A percentile compares a stretch with the other conserved stretches of the same genome.
These are phyloP conservation scores for Prunus mongolica DNA, from an alignment of 306 rosid species.

Conservation along the genomic window DNA sequence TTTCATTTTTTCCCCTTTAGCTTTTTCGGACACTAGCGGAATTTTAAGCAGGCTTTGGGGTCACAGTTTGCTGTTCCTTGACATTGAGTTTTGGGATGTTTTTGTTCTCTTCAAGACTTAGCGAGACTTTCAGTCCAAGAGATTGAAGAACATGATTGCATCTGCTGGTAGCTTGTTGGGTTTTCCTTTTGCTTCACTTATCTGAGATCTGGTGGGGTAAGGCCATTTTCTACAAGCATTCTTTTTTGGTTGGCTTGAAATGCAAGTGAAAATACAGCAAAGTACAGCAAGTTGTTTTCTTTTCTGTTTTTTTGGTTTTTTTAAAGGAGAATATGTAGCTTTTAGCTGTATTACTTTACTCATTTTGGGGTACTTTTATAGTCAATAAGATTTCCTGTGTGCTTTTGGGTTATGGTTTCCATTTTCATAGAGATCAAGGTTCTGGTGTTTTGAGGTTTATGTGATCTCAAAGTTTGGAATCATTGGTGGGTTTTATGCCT, in stretches of 20 bases:
- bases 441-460: slow-evolving; percentile 16
- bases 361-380: slow-evolving; percentile 31
- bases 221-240: slow-evolving; percentile 19
- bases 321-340: slow-evolving; percentile 14
- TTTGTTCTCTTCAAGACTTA: slow-evolving; percentile 27
- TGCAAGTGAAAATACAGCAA: slow-evolving; percentile 38
- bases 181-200: slow-evolving; percentile 50
- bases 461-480: slow-evolving; percentile 36
- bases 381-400: slow-evolving; percentile 26
- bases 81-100: slow-evolving; percentile 20
- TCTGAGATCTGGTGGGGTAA: slow-evolving; percentile 80
- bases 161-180: slow-evolving; percentile 39
- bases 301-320: slow-evolving; percentile 15
- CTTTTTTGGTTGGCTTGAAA: slow-evolving; percentile 35
- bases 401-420: slow-evolving; percentile 18
- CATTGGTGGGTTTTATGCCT: slow-evolving; percentile 28
- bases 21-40: slow-evolving; percentile 8
- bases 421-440: slow-evolving; percentile 29
- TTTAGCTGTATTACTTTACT: slow-evolving; percentile 41
- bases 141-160: slow-evolving; percentile 51
- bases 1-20: slow-evolving; percentile 1
- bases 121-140: slow-evolving; percentile 44
- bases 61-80: slow-evolving; percentile 28
- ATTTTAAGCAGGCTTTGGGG: slow-evolving; percentile 18
- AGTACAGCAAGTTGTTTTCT: background rate